phyloP scores from a whole-genome alignment of 257 asterid species.

The Nicotiana paniculata region DNA sequence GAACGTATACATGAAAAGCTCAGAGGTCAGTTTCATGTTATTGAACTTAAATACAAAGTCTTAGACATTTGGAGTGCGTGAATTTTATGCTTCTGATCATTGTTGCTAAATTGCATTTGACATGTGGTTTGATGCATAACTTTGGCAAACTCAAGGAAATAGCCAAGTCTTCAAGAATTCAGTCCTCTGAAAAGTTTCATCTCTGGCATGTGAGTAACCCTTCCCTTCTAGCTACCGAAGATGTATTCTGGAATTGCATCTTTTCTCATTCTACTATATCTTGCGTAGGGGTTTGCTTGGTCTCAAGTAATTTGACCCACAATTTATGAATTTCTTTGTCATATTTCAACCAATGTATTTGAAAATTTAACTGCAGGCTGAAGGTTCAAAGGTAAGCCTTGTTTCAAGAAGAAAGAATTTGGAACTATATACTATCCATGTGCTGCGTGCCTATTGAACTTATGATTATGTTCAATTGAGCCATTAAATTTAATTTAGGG shows the following conservation, averaged over 20 bases:
- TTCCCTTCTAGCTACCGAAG: not conserved
- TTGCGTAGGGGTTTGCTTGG: not conserved
- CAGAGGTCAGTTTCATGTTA: constrained; percentile 30
- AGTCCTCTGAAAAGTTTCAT: constrained; percentile 1
- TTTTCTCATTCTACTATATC: not conserved
- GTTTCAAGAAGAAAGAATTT: not conserved
- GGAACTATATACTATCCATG: not conserved
- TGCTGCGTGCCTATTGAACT: not conserved
- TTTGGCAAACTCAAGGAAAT: not conserved
- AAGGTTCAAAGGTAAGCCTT: constrained; percentile 47
- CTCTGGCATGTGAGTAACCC: constrained; percentile 12
- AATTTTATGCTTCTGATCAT: not conserved
- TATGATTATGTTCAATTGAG: not conserved
- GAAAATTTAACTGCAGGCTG: constrained; percentile 44
- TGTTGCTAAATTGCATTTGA: constrained; percentile 2
- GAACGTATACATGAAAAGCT: constrained; percentile 32
- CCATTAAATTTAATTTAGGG: not conserved
- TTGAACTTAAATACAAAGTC: not conserved
- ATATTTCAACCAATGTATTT: constrained; percentile 13
- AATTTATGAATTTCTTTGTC: not conserved
- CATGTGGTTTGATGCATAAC: not conserved
- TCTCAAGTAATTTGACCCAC: not conserved
- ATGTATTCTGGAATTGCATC: not conserved
- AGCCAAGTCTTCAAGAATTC: constrained; percentile 3
- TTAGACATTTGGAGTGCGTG: not conserved